Percentiles rank a stretch among this genome's conserved stretches.
These are phyloP conservation scores for Cadophora malorum DNA, from an alignment of 2,329 filamentous ascomycete genomes.

Conservation along the genomic window DNA sequence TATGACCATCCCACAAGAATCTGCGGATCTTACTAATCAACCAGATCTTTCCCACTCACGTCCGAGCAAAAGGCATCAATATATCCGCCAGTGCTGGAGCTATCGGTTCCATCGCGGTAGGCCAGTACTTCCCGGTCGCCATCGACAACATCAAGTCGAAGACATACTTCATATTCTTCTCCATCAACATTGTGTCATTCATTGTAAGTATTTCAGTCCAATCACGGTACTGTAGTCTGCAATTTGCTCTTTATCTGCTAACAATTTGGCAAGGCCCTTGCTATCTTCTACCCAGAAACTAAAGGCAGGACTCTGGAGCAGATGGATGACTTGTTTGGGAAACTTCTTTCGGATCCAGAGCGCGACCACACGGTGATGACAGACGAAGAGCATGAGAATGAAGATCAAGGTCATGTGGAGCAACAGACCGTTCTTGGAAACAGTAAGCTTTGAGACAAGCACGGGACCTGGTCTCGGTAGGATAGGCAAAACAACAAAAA, in stretches of 20 bases:
- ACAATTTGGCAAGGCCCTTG: slow-evolving; percentile 47
- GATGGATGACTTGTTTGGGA: slow-evolving; percentile 52
- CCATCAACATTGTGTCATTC: slow-evolving; percentile 55
- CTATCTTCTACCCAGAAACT: slow-evolving; percentile 53
- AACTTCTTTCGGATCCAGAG: slow-evolving; percentile 19
- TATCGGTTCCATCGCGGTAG: slow-evolving; percentile 60
- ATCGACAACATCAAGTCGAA: slow-evolving; percentile 56
- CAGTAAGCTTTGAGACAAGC: background rate
- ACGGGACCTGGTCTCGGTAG: too few species aligned
- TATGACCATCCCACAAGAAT: slow-evolving; percentile 37
- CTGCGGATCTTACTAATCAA: slow-evolving; percentile 38
- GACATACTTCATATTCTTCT: slow-evolving; percentile 65
- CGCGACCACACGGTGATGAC: background rate
- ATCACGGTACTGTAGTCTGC: too few species aligned
- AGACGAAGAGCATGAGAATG: background rate
- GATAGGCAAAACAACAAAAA: too few species aligned
- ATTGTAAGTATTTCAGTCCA: slow-evolving; percentile 45
- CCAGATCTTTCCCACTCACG: slow-evolving; percentile 60
- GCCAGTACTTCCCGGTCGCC: slow-evolving; percentile 62
- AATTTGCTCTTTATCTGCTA: background rate
- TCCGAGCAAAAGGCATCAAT: slow-evolving; percentile 63
- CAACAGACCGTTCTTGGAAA: background rate
- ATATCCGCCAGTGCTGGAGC: slow-evolving; percentile 60
- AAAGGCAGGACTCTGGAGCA: slow-evolving; percentile 54
- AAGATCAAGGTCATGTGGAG: background rate